These are phyloP conservation scores for Lentinula lateritia DNA, from an alignment of 768 basidiomycete genomes.

Conservation along the genomic window DNA sequence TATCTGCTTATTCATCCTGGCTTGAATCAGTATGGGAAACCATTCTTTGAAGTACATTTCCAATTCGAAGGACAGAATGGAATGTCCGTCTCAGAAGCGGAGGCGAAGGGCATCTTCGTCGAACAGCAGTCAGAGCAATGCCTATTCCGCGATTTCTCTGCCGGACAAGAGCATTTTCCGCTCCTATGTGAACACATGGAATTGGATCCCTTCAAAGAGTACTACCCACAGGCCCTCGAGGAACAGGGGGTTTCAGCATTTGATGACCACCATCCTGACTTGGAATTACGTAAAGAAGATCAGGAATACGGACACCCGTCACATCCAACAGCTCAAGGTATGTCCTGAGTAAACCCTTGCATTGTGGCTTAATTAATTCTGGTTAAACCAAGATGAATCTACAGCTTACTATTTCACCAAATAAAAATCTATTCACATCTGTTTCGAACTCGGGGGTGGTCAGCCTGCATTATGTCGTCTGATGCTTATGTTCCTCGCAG, in stretches of 20 bases:
- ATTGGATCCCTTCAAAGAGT: neutral
- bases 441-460: too few relatives aligned
- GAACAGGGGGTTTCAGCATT: neutral
- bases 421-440: neutral
- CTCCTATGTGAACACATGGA: slow-evolving; percentile 1
- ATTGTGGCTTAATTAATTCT: neutral
- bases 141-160: neutral
- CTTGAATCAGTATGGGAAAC: neutral
- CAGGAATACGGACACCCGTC: neutral
- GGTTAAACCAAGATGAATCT: neutral
- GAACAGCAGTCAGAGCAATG: neutral
- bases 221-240: neutral
- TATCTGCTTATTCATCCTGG: neutral
- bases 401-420: neutral
- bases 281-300: neutral
- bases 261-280: neutral
- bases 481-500: too few relatives aligned
- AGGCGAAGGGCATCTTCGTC: neutral
- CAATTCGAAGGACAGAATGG: neutral
- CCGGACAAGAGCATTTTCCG: neutral
- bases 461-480: too few relatives aligned
- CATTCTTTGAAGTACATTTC: neutral
- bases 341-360: neutral
- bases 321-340: slow-evolving; percentile 1
- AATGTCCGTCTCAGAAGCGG: neutral